These are phyloP conservation scores for Penicillium flavigenum DNA, from an alignment of 495 filamentous ascomycete genomes.

Conservation along the genomic window DNA sequence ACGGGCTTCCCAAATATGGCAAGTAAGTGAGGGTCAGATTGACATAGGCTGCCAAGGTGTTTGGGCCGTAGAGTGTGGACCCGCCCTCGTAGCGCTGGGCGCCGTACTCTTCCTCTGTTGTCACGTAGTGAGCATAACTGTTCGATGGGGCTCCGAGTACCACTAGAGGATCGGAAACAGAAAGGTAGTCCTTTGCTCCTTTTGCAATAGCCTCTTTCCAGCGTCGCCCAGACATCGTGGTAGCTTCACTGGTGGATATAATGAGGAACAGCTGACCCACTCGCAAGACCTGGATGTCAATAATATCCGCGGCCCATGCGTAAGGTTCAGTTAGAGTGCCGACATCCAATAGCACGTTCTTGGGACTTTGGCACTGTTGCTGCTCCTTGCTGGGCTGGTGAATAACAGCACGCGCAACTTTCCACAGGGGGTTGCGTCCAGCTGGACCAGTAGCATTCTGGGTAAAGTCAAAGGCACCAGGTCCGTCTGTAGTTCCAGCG, in stretches of 20 bases:
- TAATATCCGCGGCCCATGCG: slow-evolving; percentile 88
- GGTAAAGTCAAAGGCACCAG: slow-evolving; percentile 91
- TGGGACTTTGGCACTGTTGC: slow-evolving; percentile 72
- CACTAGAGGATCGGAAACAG: slow-evolving; percentile 60
- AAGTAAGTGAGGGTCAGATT: slow-evolving; percentile 75
- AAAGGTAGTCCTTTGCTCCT: slow-evolving; percentile 50
- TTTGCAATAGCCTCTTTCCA: slow-evolving; percentile 80
- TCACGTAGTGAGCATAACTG: slow-evolving; percentile 93
- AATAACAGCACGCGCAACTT: slow-evolving; percentile 68
- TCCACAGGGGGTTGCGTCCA: slow-evolving; percentile 76
- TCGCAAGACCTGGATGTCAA: slow-evolving; percentile 85
- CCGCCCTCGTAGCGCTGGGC: slow-evolving; percentile 95
- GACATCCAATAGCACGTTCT: slow-evolving; percentile 87
- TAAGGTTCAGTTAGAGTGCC: slow-evolving; percentile 80
- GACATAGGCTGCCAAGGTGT: slow-evolving; percentile 87
- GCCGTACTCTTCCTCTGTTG: slow-evolving; percentile 86
- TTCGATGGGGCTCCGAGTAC: slow-evolving; percentile 94
- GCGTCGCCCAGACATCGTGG: slow-evolving; percentile 89
- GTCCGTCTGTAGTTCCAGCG: slow-evolving; percentile 90
- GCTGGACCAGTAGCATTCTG: slow-evolving; percentile 77
- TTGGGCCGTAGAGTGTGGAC: slow-evolving; percentile 90
- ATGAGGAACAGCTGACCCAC: slow-evolving; percentile 88
- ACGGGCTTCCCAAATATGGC: slow-evolving; percentile 56
- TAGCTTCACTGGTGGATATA: slow-evolving; percentile 86
- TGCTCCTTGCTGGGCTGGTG: slow-evolving; percentile 72